Conservation (phyloP, 2,329 filamentous ascomycete species). For the Trichoderma lentiforme region DNA sequence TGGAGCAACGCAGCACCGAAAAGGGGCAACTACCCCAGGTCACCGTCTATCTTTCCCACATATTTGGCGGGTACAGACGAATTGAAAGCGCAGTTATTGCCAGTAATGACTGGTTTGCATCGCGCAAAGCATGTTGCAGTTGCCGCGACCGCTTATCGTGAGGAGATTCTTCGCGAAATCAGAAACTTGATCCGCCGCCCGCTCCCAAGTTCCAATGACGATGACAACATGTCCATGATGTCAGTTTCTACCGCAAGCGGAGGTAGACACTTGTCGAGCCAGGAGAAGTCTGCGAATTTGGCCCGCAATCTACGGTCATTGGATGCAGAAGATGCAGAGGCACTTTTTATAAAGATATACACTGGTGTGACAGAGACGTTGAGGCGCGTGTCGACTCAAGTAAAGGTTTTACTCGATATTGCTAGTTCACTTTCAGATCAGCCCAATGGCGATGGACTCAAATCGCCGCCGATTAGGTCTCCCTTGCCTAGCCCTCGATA, state of each 20-base stretch:
- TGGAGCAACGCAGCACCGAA: constrained; percentile 79
- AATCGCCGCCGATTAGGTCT: constrained; percentile 49
- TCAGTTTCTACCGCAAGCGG: constrained; percentile 74
- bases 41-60: constrained; percentile 67
- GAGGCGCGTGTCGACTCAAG: constrained; percentile 79
- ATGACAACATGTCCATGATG: constrained; percentile 87
- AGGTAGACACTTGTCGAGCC: constrained; percentile 66
- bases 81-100: constrained; percentile 66
- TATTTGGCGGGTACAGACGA: constrained; percentile 73
- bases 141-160: constrained; percentile 81
- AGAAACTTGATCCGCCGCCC: constrained; percentile 79
- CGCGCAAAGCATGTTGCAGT: constrained; percentile 74
- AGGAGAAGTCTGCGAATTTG: constrained; percentile 85
- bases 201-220: constrained; percentile 87
- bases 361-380: constrained; percentile 84
- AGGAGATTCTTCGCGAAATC: constrained; percentile 80
- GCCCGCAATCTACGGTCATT: constrained; percentile 84
- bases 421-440: constrained; percentile 67
- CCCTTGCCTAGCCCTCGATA: constrained; percentile 51
- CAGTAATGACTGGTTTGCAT: constrained; percentile 74
- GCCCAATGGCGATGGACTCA: constrained; percentile 38
- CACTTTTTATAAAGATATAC: constrained; percentile 78
- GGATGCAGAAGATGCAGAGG: constrained; percentile 79
- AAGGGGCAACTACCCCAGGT: constrained; percentile 63
- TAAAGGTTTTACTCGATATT: constrained; percentile 92